Evolutionary conservation across 495 filamentous ascomycete species (phyloP).

Genomic region (Paragyromitra xinjiangensis): DNA sequence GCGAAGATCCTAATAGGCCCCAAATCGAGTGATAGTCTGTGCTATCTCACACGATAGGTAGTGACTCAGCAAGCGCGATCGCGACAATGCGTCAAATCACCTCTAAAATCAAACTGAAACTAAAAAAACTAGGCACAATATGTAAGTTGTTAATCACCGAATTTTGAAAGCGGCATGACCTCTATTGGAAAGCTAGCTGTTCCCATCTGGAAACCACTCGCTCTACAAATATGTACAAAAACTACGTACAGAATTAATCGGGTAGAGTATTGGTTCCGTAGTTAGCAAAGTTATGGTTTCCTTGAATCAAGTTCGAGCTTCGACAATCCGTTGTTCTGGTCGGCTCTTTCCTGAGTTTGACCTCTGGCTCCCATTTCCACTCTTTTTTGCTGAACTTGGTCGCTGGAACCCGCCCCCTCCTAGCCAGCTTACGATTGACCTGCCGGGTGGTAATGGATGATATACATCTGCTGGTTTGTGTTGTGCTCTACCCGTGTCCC

Average conservation of each 20-base stretch:
- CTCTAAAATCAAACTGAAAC: too few relatives aligned
- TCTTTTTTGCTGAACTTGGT: background rate
- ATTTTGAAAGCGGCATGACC: too few relatives aligned
- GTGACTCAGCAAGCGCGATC: too few relatives aligned
- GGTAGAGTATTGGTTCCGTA: background rate
- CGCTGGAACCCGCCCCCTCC: constrained; percentile 2
- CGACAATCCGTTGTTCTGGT: background rate
- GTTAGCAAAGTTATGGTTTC: background rate
- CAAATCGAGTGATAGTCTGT: too few relatives aligned
- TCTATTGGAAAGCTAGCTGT: too few relatives aligned
- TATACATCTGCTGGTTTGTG: background rate
- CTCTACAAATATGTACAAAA: background rate
- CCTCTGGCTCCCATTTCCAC: background rate
- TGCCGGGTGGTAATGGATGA: background rate
- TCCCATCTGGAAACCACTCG: too few relatives aligned
- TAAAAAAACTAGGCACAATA: too few relatives aligned
- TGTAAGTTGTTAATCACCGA: too few relatives aligned
- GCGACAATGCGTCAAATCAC: too few relatives aligned
- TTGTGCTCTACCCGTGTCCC: constrained; percentile 8
- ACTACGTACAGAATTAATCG: constrained; percentile 19
- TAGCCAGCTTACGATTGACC: constrained; percentile 11
- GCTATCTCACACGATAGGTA: too few relatives aligned
- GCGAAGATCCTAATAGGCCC: too few relatives aligned
- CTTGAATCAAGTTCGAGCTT: background rate
- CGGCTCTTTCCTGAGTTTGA: background rate